Percentiles rank a stretch among this genome's conserved stretches.
Conservation (phyloP, 805 yeast species). For the Lipomyces yamadae region DNA sequence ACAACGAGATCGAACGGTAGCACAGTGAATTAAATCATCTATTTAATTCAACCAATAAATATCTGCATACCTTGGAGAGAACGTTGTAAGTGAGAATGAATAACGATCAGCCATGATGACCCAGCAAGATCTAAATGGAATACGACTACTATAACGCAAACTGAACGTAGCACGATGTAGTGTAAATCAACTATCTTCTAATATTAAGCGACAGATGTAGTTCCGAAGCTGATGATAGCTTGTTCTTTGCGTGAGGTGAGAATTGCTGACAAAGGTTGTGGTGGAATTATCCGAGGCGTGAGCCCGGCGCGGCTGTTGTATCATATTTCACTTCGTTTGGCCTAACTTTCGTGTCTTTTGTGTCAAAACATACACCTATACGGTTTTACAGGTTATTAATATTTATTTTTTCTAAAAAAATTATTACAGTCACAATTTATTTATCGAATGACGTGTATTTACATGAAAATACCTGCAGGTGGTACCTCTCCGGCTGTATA, state of each 20-base stretch:
- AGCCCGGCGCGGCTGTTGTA: neutral
- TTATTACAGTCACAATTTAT: no score
- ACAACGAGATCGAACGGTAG: neutral
- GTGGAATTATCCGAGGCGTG: neutral
- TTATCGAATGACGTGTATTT: neutral
- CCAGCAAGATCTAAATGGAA: neutral
- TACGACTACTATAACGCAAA: neutral
- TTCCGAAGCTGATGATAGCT: neutral
- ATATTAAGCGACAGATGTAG: neutral
- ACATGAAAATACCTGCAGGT: neutral
- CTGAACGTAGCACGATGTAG: neutral
- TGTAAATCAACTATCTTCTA: neutral
- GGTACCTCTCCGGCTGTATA: neutral
- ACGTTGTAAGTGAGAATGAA: conserved; percentile 95
- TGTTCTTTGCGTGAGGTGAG: neutral
- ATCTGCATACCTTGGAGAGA: conserved; percentile 82
- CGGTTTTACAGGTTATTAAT: no score
- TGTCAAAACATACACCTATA: no score
- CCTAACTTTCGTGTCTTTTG: no score
- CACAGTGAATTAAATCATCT: neutral
- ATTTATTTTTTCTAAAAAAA: no score
- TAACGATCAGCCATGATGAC: conserved; percentile 95
- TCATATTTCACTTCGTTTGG: no score
- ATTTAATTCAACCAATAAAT: conserved; percentile 20
- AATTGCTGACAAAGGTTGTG: neutral